Evolutionary conservation across 306 rosid genomes (phyloP).

Genomic region (Datisca glomerata): DNA sequence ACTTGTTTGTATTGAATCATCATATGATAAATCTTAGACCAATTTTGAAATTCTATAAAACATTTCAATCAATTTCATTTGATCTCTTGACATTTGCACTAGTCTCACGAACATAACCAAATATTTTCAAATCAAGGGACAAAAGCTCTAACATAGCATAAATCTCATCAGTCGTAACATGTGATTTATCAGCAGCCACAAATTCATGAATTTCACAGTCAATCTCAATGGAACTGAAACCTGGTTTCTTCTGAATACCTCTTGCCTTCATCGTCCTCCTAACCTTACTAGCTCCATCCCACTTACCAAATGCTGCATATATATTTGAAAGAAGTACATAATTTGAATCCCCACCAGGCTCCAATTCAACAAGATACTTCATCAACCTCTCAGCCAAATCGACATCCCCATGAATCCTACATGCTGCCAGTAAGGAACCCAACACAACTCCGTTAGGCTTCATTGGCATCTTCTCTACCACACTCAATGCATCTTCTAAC

Average conservation of each 20-base stretch:
- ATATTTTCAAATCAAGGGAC: constrained; percentile 42
- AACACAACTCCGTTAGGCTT: constrained; percentile 76
- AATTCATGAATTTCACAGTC: constrained; percentile 61
- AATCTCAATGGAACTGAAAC: constrained; percentile 68
- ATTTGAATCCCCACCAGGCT: constrained; percentile 59
- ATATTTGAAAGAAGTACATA: constrained; percentile 80
- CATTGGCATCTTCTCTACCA: constrained; percentile 62
- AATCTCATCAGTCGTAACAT: constrained; percentile 29
- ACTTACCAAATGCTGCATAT: constrained; percentile 60
- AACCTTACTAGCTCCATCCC: constrained; percentile 71
- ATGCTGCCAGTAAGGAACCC: constrained; percentile 88
- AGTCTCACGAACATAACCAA: constrained; percentile 48
- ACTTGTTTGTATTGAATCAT: neutral
- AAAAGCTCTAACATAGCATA: constrained; percentile 38
- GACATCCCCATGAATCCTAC: constrained; percentile 59
- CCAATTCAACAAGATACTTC: constrained; percentile 36
- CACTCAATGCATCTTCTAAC: constrained; percentile 54
- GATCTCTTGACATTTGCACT: constrained; percentile 20
- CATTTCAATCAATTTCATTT: constrained; percentile 19
- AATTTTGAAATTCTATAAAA: neutral
- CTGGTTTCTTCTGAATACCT: constrained; percentile 61
- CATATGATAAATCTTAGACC: neutral
- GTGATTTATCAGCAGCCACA: constrained; percentile 64
- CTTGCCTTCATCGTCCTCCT: constrained; percentile 59
- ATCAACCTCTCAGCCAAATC: constrained; percentile 64